phyloP scores from a whole-genome alignment of 164 flowering plant genomes.

The Stephania japonica region DNA sequence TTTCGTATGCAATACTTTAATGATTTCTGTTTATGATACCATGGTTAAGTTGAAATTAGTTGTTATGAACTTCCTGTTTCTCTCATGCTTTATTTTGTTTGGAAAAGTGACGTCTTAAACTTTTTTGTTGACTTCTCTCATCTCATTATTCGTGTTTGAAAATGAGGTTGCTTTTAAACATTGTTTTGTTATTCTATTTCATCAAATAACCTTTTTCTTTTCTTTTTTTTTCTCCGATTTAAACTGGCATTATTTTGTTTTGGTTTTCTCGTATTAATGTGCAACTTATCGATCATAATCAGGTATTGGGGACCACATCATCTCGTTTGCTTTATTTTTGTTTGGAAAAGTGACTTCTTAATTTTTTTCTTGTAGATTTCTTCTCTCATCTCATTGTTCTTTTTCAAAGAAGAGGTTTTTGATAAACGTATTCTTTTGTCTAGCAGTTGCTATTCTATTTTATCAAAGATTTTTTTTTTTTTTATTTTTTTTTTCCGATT shows the following conservation, averaged over 20 bases:
- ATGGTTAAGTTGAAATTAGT: background rate
- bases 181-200: background rate
- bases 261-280: background rate
- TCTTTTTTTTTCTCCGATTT: background rate
- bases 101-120: background rate
- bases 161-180: background rate
- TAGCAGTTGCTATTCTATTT: background rate
- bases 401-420: background rate
- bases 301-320: no score
- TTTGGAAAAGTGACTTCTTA: background rate
- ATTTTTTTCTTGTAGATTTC: background rate
- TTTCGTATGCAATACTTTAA: background rate
- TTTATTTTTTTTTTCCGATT: background rate
- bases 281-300: no score
- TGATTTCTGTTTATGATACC: background rate
- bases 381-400: background rate
- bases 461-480: background rate
- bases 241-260: background rate
- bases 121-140: background rate
- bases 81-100: background rate
- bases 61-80: background rate
- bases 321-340: background rate
- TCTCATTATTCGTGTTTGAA: background rate
- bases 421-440: background rate
- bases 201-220: background rate